Base-by-base conservation (phyloP, 2,329 filamentous ascomycete genomes). In the Fusarium sp. region DNA sequence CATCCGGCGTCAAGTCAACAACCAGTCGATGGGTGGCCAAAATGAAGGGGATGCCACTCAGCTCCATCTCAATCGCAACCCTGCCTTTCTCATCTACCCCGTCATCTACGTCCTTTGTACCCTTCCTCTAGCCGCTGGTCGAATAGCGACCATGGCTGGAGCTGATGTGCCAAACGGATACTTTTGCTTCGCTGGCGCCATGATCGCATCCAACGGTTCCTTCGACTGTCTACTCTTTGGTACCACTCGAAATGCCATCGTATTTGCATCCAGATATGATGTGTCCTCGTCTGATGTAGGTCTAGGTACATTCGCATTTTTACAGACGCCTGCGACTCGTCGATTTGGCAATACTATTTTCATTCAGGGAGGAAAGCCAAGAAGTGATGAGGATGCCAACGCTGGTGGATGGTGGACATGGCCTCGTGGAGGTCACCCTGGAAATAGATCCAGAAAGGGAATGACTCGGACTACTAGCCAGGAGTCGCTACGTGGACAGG, bases 21-120 rank as follows among this genome's bases (percentile, higher is more conserved):
- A 51, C 12, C 48, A 47, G 6, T 40, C 59, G 2, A 52, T 60
- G 0, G 47, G 55, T 3, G 51, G 53, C n/a, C 45, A 44, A 7
- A 61, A 62, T 13, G 57, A 62, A 5, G 47, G 50, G 4, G 52
- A 70, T 19, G 45, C 47, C 7, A 42, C 57, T 7, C 55, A 61
- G 7, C 61, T 65, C 0, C 64, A 64, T 5, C 62, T 70, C 12
- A 68, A 57, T 22, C 77, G 76, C 57, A 80, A 83, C 58, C 81
- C 80, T 6, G 80, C 85, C 8, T 86, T 90, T 61, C 85, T 90
- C 28, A 79, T 89, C 7, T 91, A 91, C 58, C 89, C 89, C 0
- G 70, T 88, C 64, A 87, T 91, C 61, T 91, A 91, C 71, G 81
- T 90, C 7, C 67, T 89, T n/a, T 89, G 88, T 70, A 91, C 88